Evolutionary conservation across 1,284 basidiomycete genomes (phyloP), one percentile per base, ranked within the genome.

Genomic region (Chalciporus sp.): DNA sequence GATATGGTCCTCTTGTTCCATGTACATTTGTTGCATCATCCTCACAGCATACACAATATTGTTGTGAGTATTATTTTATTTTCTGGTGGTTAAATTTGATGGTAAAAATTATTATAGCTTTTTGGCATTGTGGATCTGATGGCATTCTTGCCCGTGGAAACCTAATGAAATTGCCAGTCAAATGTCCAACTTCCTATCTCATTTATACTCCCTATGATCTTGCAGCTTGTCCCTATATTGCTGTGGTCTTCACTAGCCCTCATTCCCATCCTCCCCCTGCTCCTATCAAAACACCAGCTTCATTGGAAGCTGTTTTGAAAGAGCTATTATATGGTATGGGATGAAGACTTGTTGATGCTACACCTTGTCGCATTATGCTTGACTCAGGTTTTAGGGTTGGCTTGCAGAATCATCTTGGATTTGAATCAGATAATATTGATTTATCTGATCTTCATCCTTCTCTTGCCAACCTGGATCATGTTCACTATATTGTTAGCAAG

Each of bases 331-430:
- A 37, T 1, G 4, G 9, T 3, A 33, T 57, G 1, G 37, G 37
- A 0, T 69, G 64, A 66, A 52, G 58, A 26, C 58, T 71, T 1
- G 62, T 66, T 14, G 63, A 71, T 57, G 61, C 65, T 12, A 71
- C 64, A 3, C 65, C 68, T 3, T 53, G 57, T 0, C 60, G 50
- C 7, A 49, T 71, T 2, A 26, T 59, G 6, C 42, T 62, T 12
- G 64, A 68, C 44, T 57, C 60, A 4, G 60, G 57, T 1, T 67
- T 69, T 40, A 58, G 63, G 42, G 11, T 4, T 10, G 50, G 46
- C 3, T 48, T 69, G 1, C 50, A 56, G 3, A 33, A 29, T 2
- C 5, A 40, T n/a, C 43, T 66, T 4, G 50, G 44, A 4, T 66
- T 60, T 61, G 11, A 20, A 6, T 35, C 23, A 16, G 16, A 40